Evolutionary conservation across 2,329 filamentous ascomycete species (phyloP).

Genomic region (Trichoderma gracile): DNA sequence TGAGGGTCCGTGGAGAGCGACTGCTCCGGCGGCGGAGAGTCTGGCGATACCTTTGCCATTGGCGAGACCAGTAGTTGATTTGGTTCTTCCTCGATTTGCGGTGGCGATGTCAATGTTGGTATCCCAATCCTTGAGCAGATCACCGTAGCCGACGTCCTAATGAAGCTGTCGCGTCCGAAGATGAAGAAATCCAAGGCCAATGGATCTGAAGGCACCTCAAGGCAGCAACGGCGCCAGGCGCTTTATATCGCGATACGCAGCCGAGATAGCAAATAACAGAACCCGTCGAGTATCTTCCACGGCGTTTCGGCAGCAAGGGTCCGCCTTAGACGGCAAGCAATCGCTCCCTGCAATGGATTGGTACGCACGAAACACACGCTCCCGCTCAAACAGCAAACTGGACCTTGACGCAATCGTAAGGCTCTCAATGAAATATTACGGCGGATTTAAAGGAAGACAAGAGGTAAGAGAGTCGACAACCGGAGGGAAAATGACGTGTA

Average conservation of each 20-base stretch:
- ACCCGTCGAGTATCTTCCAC: background rate
- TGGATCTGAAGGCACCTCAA: background rate
- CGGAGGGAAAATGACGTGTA: no score
- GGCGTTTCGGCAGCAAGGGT: background rate
- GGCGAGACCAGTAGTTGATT: background rate
- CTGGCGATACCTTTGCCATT: slow-evolving; percentile 22
- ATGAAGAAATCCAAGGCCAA: background rate
- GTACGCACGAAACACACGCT: slow-evolving; percentile 2
- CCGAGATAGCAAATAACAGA: background rate
- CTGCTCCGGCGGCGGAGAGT: slow-evolving; percentile 26
- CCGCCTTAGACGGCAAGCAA: background rate
- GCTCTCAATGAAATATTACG: no score
- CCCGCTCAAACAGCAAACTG: background rate
- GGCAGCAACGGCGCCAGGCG: slow-evolving; percentile 10
- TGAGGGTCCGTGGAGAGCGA: slow-evolving; percentile 43
- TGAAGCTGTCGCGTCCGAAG: background rate
- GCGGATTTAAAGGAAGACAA: background rate
- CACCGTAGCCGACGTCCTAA: background rate
- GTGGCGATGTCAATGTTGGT: background rate
- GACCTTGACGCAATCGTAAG: no score
- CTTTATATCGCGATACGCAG: slow-evolving; percentile 14
- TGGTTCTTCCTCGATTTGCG: background rate
- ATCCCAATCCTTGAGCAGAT: no score
- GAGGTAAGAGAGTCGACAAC: background rate
- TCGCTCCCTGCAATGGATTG: slow-evolving; percentile 1